Evolutionary conservation across 345 rosid genomes (phyloP), one percentile per base, ranked within the genome.

Genomic region (Hibiscus tridactylites): DNA sequence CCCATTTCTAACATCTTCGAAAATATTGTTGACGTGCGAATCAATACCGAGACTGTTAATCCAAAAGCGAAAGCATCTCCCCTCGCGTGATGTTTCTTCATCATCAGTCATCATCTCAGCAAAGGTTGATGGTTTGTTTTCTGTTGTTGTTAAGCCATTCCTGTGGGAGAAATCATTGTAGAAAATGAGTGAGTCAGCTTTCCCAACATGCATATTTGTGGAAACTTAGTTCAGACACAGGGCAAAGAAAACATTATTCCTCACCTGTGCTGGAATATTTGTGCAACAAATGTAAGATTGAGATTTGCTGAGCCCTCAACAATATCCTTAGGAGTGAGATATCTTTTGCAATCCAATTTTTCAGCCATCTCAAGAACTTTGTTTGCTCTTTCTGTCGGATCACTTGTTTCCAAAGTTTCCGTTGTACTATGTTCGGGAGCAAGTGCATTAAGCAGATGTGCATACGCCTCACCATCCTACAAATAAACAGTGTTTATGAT

Each of bases 31-130:
- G 73, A 92, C 92, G 61, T 90, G 85, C 19, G 96, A 85, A 33
- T 88, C 81, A 76, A 77, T 79, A 73, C 97, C 99, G 68, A 92
- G 90, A 86, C 98, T 95, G 81, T 95, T 95, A 69, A 95, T 95
- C 98, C 99, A 95, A 68, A 95, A 81, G 17, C 98, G 92, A 88
- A 92, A 95, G 82, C 99, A 95, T 83, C 98, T 87, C 85, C 92
- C 99, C 81, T 92, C 99, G 35, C 94, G 84, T 65, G 99, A 95
- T 73, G 99, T 92, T 81, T 95, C 82, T 13, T 76, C 86, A 82
- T 95, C 99, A 79, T 95, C 99, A 11, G 60, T 39, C 37, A 59
- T 95, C 99, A 95, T 95, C 82, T 92, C 99, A 66, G 99, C 94
- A 71, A 84, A 89, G 65, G 96, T 80, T 39, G 83, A 71, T 75